Conservation (phyloP, 2,329 filamentous ascomycete genomes). For the Fusarium clavum region DNA sequence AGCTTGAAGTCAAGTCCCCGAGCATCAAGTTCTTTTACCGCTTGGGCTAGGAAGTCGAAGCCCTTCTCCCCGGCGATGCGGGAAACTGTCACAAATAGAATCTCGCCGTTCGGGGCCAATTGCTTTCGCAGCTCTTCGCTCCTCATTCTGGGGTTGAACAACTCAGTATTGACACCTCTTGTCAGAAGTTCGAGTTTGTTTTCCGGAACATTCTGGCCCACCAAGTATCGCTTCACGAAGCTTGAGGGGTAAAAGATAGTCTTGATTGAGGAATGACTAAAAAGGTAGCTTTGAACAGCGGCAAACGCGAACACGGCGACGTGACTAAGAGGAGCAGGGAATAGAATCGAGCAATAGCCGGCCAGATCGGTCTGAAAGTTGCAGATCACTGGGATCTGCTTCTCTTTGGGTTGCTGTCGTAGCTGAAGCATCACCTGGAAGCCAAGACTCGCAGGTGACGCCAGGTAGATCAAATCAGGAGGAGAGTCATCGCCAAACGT, state of each 20-base stretch:
- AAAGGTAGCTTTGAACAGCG: slow-evolving; percentile 74
- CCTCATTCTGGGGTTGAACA: slow-evolving; percentile 68
- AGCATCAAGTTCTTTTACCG: slow-evolving; percentile 64
- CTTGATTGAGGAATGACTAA: slow-evolving; percentile 69
- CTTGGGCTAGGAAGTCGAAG: slow-evolving; percentile 73
- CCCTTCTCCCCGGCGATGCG: slow-evolving; percentile 77
- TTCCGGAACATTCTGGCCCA: slow-evolving; percentile 64
- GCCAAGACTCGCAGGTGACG: slow-evolving; percentile 75
- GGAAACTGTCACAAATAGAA: slow-evolving; percentile 74
- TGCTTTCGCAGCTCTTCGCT: slow-evolving; percentile 63
- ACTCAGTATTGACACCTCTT: slow-evolving; percentile 72
- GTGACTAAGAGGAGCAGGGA: slow-evolving; percentile 69
- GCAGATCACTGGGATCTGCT: slow-evolving; percentile 70
- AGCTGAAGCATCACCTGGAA: slow-evolving; percentile 79
- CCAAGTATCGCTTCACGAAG: slow-evolving; percentile 71
- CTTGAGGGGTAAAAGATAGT: slow-evolving; percentile 77
- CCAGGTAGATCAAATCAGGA: slow-evolving; percentile 76
- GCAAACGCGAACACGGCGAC: slow-evolving; percentile 72
- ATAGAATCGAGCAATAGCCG: slow-evolving; percentile 76
- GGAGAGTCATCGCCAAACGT: slow-evolving; percentile 64
- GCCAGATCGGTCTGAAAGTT: slow-evolving; percentile 80
- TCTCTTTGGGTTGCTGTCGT: slow-evolving; percentile 65
- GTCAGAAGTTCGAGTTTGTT: slow-evolving; percentile 71
- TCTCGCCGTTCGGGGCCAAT: slow-evolving; percentile 71
- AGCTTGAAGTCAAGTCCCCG: slow-evolving; percentile 71